A percentile compares a stretch with the other conserved stretches of the same genome.
Conservation (phyloP, 164 flowering plant species). For the Pachysandra terminalis region DNA sequence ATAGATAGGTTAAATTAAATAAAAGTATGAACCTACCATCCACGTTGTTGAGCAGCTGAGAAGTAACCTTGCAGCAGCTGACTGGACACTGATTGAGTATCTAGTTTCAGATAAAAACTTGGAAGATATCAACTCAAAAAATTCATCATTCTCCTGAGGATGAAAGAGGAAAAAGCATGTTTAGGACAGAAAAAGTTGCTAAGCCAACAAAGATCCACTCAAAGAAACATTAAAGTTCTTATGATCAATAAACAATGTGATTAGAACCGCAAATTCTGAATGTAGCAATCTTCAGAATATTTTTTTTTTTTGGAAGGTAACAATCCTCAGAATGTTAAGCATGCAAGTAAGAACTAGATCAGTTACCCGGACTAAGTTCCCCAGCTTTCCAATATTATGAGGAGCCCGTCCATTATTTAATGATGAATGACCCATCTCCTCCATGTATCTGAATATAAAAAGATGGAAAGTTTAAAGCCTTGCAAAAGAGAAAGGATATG, state of each 20-base stretch:
- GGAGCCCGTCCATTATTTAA: constrained; percentile 59
- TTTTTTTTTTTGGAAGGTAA: background rate
- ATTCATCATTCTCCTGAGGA: constrained; percentile 91
- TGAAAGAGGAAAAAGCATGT: background rate
- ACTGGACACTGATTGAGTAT: constrained; percentile 58
- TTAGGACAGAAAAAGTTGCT: background rate
- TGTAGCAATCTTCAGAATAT: background rate
- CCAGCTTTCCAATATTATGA: constrained; percentile 75
- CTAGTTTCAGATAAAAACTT: constrained; percentile 64
- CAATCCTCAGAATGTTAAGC: background rate
- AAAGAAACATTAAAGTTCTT: background rate
- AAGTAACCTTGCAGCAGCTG: constrained; percentile 85
- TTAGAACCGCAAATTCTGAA: background rate
- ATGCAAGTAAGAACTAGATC: background rate
- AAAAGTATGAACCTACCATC: constrained; percentile 48
- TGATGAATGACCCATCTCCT: constrained; percentile 55
- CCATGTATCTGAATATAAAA: constrained; percentile 53
- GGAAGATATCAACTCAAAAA: constrained; percentile 82
- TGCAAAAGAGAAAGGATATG: background rate
- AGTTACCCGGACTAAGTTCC: constrained; percentile 70
- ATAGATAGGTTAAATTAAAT: constrained; percentile 1
- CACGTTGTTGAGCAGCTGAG: constrained; percentile 70
- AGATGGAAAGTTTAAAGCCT: constrained; percentile 2
- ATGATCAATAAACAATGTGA: background rate
- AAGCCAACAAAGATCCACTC: background rate